Evolutionary conservation across 2,329 filamentous ascomycete genomes (phyloP), one percentile per base, ranked within the genome.

Genomic region (Seiridium unicorne): DNA sequence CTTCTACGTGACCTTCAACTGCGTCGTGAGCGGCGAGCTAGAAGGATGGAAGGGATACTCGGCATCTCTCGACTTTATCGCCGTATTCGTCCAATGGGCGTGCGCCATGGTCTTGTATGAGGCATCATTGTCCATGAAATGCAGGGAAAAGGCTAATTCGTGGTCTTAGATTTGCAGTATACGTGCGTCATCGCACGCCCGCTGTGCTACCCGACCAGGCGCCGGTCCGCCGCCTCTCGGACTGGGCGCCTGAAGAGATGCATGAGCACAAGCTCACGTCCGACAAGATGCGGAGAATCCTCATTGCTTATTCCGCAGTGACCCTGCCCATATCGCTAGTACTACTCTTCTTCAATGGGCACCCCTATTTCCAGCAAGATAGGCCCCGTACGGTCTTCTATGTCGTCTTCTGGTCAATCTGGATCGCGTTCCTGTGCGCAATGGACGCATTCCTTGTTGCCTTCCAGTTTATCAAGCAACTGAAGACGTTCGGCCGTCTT

Each of bases 381-480:
- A 11, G 11, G 5, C 53, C 7, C 32, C 48, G 26, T 4, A 26
- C 40, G 11, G 49, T 34, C 18, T 11, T 58, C n/a, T 62, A 51
- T 34, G 49, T 26, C 7, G 35, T 57, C 5, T 44, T 57, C 34
- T 62, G 57, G 57, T 53, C 53, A 35, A 48, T 60, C 31, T 62
- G 60, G 60, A 51, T 62, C n/a, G 32, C 57, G 9, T 26, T 55
- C 5, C 48, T 62, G 2, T 62, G 60, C 48, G 47, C 31, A 2
- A 26, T 48, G 26, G 60, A 62, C 38, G 60, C 60, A 13, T 62
- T 62, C 31, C 57, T 62, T 36, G 60, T 62, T 11, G 54, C 59
- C 8, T 62, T 62, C 31, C 57, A 62, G 42, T 62, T 62, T 48
- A 57, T 62, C 57, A 62, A 62, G 54, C 60, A 62, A 57, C 55